Conservation (phyloP, 805 yeast genomes). For the Kregervanrija fluxuum region DNA sequence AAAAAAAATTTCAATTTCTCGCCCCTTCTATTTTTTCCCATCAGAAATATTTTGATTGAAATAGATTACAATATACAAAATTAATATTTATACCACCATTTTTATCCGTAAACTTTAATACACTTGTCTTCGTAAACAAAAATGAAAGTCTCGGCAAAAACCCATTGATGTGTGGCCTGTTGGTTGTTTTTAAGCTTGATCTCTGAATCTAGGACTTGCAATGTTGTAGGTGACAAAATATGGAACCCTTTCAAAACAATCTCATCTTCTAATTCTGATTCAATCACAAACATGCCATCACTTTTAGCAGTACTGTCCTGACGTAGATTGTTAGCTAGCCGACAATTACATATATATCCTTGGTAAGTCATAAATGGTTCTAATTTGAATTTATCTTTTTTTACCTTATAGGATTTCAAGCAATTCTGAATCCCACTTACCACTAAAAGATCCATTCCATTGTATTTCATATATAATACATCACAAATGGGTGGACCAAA, state of each 20-base stretch:
- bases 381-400: slow-evolving; percentile 1
- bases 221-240: not conserved
- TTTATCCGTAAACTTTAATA: too few relatives aligned
- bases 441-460: slow-evolving; percentile 1
- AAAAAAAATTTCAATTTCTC: not conserved
- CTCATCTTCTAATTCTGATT: slow-evolving; percentile 2
- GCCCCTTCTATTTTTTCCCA: not conserved
- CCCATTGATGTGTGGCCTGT: not conserved
- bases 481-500: slow-evolving; percentile 5
- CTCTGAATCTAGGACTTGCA: not conserved
- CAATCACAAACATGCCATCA: slow-evolving; percentile 6
- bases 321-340: slow-evolving; percentile 1
- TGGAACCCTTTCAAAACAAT: slow-evolving; percentile 4
- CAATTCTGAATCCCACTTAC: slow-evolving; percentile 4
- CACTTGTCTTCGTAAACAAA: too few relatives aligned
- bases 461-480: not conserved
- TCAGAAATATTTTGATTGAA: too few relatives aligned
- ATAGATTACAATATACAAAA: too few relatives aligned
- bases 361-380: slow-evolving; percentile 3
- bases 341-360: slow-evolving; percentile 3
- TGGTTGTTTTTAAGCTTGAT: not conserved
- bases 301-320: not conserved
- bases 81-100: too few relatives aligned
- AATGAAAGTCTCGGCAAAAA: not conserved
- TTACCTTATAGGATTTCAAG: slow-evolving; percentile 3